These are phyloP conservation scores for Hypoxylon sp. DNA, from an alignment of 2,329 filamentous ascomycete species.

Conservation along the genomic window DNA sequence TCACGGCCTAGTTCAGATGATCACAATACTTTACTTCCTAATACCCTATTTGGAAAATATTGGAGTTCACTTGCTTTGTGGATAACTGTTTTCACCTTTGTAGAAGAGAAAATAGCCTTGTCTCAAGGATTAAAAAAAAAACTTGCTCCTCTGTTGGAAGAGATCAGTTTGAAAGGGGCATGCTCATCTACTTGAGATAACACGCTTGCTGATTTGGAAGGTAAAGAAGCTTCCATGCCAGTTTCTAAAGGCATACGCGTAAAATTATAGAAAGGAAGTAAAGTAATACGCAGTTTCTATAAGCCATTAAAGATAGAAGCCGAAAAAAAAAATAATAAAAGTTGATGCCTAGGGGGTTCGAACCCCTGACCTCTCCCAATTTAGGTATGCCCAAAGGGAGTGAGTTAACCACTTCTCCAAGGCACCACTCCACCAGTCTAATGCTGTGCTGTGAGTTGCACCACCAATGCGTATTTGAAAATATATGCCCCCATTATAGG, in stretches of 20 bases:
- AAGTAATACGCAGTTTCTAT: neutral
- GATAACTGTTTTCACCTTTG: too few species aligned
- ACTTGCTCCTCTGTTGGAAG: neutral
- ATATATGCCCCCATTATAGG: neutral
- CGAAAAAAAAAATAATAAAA: neutral
- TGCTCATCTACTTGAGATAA: neutral
- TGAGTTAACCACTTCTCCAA: conserved; percentile 4
- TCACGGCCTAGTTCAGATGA: too few species aligned
- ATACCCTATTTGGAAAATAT: too few species aligned
- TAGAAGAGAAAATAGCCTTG: too few species aligned
- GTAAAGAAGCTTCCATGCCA: neutral
- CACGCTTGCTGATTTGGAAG: neutral
- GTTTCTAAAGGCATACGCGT: too few species aligned
- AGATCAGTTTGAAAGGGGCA: neutral
- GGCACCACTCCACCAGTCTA: neutral
- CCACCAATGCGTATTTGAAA: neutral
- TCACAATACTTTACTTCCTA: too few species aligned
- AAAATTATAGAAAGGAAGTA: neutral
- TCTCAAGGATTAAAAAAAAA: neutral
- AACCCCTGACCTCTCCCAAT: conserved; percentile 5
- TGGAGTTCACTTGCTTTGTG: too few species aligned
- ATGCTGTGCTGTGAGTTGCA: too few species aligned
- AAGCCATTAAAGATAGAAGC: neutral
- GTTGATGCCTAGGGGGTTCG: neutral
- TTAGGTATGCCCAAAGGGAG: neutral